Base-by-base conservation (phyloP, 192 early-diverging fungal species). In the Pecoramyces ruminantium region DNA sequence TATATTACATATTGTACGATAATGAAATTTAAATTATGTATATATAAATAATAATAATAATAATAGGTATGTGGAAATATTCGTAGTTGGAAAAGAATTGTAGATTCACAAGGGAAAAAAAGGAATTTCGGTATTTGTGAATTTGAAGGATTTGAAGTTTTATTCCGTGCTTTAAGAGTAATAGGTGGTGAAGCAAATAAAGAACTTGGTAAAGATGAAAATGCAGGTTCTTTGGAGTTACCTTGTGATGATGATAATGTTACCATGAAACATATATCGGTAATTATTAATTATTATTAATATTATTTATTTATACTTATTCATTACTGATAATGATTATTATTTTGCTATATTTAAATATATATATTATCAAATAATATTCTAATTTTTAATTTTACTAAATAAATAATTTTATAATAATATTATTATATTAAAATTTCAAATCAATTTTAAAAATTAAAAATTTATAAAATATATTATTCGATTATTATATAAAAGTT, bases 81-180 rank as follows among this genome's bases (percentile, higher is more conserved):
- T 18, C 78, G 84, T 38, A 86, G 85, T 30, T 95, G 93, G 93
- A 92, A 92, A 81, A 88, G 93, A 29, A 86, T 93, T 21, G 88
- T 85, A 79, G 92, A 94, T 80, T 83, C 84, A 30, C 51, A 85
- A 14, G 92, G 92, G 15, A 89, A 88, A 28, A 90, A 89, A 2
- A 93, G 92, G 78, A 88, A 86, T 0, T 94, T 93, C 86, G 93
- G 93, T 11, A 94, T 95, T 83, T 91, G 90, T 77, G 89, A 91
- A 77, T 95, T 92, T 83, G 88, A 86, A 9, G 84, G 92, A 78
- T 85, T 91, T 15, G 91, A 92, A 38, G 87, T 88, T 78, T 85
- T 93, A 9, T 79, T 92, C 29, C 84, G 92, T 28, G 92, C 92
- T 1, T 83, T 94, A 38, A 86, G 91, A 39, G 86, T 94, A 2